Conservation (phyloP, 306 rosid genomes). For the Rubus idaeus region DNA sequence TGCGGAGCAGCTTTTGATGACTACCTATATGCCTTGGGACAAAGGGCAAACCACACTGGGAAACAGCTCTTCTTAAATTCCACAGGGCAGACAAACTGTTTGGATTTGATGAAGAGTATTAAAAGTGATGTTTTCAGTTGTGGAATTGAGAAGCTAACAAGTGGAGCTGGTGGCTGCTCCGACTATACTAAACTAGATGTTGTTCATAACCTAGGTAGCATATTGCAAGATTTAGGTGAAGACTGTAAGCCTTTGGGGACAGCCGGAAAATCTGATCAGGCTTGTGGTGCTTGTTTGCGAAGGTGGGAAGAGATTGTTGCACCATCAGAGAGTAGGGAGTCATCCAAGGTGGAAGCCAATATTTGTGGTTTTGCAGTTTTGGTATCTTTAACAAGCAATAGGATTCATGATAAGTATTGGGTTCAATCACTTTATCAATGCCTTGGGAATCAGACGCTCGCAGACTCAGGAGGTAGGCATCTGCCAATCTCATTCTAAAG, state of each 20-base stretch:
- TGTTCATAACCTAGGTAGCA: constrained; percentile 29
- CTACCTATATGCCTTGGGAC: constrained; percentile 53
- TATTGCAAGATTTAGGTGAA: constrained; percentile 37
- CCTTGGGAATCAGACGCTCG: constrained; percentile 40
- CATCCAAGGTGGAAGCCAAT: constrained; percentile 29
- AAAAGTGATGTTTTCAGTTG: constrained; percentile 31
- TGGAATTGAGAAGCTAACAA: constrained; percentile 49
- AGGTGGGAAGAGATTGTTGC: constrained; percentile 46
- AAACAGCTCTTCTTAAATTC: constrained; percentile 39
- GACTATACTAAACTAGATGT: constrained; percentile 47
- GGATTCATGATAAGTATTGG: constrained; percentile 38
- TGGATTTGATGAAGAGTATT: constrained; percentile 20
- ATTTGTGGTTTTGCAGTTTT: constrained; percentile 55
- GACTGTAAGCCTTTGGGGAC: constrained; percentile 37
- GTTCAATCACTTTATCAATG: constrained; percentile 35
- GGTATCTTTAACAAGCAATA: constrained; percentile 42
- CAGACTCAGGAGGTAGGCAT: constrained; percentile 36
- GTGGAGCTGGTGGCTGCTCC: constrained; percentile 57
- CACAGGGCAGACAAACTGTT: constrained; percentile 46
- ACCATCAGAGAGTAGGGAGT: too few species aligned
- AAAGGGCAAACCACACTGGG: constrained; percentile 43
- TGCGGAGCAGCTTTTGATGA: constrained; percentile 47
- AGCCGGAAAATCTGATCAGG: constrained; percentile 21
- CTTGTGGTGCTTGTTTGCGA: constrained; percentile 43
- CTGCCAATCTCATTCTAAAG: not conserved